Conservation (phyloP, 2,329 filamentous ascomycete species). For the Thelonectria discophora region DNA sequence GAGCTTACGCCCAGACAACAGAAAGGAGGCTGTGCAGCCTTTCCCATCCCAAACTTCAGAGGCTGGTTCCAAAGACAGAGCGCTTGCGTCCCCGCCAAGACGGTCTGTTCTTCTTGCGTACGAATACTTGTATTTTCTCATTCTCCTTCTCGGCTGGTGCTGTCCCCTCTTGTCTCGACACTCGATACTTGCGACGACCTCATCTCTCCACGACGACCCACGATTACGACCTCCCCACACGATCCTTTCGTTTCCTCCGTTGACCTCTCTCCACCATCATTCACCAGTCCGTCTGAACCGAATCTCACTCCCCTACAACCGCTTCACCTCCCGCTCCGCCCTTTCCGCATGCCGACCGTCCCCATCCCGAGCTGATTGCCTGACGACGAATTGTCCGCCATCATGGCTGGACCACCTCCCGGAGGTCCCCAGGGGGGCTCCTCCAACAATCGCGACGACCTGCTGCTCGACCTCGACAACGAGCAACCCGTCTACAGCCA, state of each 20-base stretch:
- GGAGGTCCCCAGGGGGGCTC: slow-evolving; percentile 59
- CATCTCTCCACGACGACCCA: slow-evolving; percentile 20
- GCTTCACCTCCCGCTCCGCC: slow-evolving; percentile 22
- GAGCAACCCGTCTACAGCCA: slow-evolving; percentile 76
- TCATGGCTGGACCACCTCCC: slow-evolving; percentile 68
- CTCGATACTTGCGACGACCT: slow-evolving; percentile 24
- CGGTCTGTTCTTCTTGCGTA: too few relatives aligned
- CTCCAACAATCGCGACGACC: slow-evolving; percentile 61
- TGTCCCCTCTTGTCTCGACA: slow-evolving; percentile 1
- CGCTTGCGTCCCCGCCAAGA: slow-evolving; percentile 16
- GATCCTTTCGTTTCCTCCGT: slow-evolving; percentile 7
- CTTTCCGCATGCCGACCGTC: slow-evolving; percentile 47
- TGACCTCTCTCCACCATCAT: not conserved
- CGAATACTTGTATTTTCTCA: not conserved
- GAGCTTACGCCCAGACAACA: slow-evolving; percentile 22
- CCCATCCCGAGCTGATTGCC: slow-evolving; percentile 42
- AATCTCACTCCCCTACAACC: slow-evolving; percentile 5
- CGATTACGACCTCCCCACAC: slow-evolving; percentile 21
- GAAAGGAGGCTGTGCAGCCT: slow-evolving; percentile 32
- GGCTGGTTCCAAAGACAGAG: slow-evolving; percentile 22
- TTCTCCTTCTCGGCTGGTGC: too few relatives aligned
- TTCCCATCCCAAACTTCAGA: slow-evolving; percentile 20
- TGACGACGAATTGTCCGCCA: slow-evolving; percentile 52
- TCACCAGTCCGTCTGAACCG: slow-evolving; percentile 1
- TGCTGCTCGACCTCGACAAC: slow-evolving; percentile 79